Base-by-base conservation (phyloP, 1,284 basidiomycete genomes). In the Kalmanozyma brasiliensis region DNA sequence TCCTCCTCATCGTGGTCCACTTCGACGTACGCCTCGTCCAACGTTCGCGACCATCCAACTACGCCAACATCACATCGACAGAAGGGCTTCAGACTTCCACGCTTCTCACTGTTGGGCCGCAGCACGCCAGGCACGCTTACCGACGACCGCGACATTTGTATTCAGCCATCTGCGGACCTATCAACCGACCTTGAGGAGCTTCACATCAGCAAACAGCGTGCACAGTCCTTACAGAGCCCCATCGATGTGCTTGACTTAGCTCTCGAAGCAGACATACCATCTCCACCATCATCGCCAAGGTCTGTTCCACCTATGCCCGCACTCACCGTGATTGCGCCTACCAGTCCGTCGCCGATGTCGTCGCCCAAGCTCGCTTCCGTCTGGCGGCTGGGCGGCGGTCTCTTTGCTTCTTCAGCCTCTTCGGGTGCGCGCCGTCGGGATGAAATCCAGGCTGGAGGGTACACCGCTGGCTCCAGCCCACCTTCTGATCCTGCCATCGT, bases 71-170 rank as follows among this genome's bases (percentile, higher is more conserved):
- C 35, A 1, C 45, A 33, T n/a, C 41, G 24, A 6, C 24, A n/a
- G 4, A 46, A 32, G 23, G 43, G 62, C 17, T 59, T 65, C 29
- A 29, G 51, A 20, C 55, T 65, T 8, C 62, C 62, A 8, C 62
- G 62, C 33, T 59, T 65, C 34, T 65, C 62, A 8, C 47, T 65
- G 8, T 65, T 46, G 51, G 55, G 55, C 10, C 55, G 47, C 49
- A 49, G 17, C 14, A 53, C 62, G 10, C 46, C 61, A 16, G 55
- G 45, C 10, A 49, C 49, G 3, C 26, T 58, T 38, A n/a, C 35
- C 32, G 20, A 30, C 34, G 41, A 52, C 30, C 38, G 38, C 34
- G 13, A 22, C 38, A 36, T 16, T 23, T 48, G 26, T 20, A 32
- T 52, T 7, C 32, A 49, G 3, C 36, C 45, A n/a, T 23, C 48